Percentiles rank a stretch among this genome's conserved stretches.
Evolutionary conservation across 2,329 filamentous ascomycete species (phyloP).

Genomic region (Cladosporium velox): DNA sequence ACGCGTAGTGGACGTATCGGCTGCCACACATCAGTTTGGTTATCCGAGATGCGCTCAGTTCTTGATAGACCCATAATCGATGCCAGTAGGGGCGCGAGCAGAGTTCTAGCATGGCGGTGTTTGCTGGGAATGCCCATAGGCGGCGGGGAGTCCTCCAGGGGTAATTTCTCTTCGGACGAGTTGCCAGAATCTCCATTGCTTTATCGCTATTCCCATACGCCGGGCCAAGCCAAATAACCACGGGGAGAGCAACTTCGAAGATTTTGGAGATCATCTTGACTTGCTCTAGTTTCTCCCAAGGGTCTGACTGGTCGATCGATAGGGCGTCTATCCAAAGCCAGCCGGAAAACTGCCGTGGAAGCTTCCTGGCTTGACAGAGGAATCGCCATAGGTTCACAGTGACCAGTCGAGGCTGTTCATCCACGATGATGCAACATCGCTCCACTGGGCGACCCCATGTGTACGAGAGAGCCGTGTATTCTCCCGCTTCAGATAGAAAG

Average conservation of each 20-base stretch:
- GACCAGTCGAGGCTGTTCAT: background rate
- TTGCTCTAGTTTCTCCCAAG: background rate
- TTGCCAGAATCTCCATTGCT: background rate
- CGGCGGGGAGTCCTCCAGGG: background rate
- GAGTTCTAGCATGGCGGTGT: background rate
- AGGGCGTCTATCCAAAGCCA: background rate
- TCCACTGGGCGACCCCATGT: background rate
- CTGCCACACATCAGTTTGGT: background rate
- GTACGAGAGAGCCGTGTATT: background rate
- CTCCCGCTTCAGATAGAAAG: background rate
- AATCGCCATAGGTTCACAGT: background rate
- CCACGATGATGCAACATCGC: background rate
- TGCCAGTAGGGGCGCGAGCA: background rate
- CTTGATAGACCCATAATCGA: background rate
- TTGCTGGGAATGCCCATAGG: background rate
- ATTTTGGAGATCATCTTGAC: background rate
- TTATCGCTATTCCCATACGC: background rate
- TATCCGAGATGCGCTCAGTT: background rate
- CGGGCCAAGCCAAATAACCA: background rate
- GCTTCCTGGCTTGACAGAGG: background rate
- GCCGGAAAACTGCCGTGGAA: background rate
- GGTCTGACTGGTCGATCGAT: background rate
- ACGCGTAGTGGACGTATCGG: too few relatives aligned
- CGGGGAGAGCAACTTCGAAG: background rate
- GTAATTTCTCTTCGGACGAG: too few relatives aligned